Evolutionary conservation across 2,329 filamentous ascomycete genomes (phyloP), one percentile per base, ranked within the genome.

Genomic region (Huntiella moniliformis): DNA sequence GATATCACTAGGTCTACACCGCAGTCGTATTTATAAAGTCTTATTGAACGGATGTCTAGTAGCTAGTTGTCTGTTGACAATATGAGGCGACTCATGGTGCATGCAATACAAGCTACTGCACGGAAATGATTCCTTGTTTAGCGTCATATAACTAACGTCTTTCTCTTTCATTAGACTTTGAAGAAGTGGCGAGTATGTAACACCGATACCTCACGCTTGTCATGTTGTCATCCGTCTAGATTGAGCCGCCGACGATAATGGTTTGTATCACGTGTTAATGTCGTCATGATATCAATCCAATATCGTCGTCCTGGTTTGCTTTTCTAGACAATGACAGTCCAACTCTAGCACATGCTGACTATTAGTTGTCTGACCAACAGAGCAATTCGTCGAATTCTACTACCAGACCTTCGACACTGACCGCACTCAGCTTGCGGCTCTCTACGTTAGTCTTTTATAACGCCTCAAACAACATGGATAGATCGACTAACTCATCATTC

Each of bases 331-430:
- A 28, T 3, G 10, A 28, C 22, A 8, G 22, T 28, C 7, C 22
- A 28, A 28, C 6, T 28, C 22, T 28, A 28, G 22, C 22, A 28
- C 5, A 28, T 28, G 22, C 22, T 28, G 22, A 28, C 22, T 8
- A 28, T 28, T 28, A 8, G 22, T 28, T 28, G 22, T 28, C 7
- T 28, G 7, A 28, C 13, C 7, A 12, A 53, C 42, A 95, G 87
- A 79, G 62, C 74, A 92, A 66, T 95, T 96, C 65, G 79, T 88
- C 54, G 60, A 78, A 51, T 88, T 80, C 70, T 96, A 95, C 76
- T 95, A 94, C 73, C 70, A 79, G 57, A 79, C 77, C 50, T 94
- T 95, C 65, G 86, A 94, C 61, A 52, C 58, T 51, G 71, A 87
- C 63, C 79, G 86, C 57, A 63, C 64, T 47, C 56, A 60, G 44